Conservation (phyloP, 2,329 filamentous ascomycete genomes). For the Colletotrichum phormii region DNA sequence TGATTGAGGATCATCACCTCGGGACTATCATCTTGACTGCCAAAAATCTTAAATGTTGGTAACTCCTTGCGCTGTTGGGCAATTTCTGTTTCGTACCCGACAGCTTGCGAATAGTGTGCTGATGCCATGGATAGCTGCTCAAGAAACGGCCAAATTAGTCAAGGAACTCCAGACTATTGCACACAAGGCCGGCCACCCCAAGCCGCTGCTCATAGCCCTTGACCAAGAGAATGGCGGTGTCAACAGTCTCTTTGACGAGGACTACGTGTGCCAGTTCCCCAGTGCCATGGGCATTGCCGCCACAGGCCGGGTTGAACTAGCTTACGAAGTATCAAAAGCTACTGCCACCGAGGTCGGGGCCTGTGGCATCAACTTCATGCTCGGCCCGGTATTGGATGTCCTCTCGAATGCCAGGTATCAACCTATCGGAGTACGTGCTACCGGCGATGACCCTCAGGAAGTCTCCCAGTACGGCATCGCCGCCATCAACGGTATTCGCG, state of each 20-base stretch:
- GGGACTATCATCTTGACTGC: constrained; percentile 88
- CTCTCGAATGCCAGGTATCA: constrained; percentile 93
- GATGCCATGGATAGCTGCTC: constrained; percentile 72
- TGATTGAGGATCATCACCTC: constrained; percentile 87
- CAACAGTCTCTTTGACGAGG: constrained; percentile 95
- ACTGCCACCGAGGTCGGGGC: constrained; percentile 93
- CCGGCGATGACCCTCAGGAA: constrained; percentile 93
- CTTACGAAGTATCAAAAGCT: constrained; percentile 91
- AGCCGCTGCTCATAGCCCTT: constrained; percentile 88
- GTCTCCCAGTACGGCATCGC: constrained; percentile 93
- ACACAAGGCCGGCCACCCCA: constrained; percentile 87
- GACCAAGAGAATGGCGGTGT: constrained; percentile 99
- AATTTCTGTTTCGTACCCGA: background rate
- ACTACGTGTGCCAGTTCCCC: constrained; percentile 95
- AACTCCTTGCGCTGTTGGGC: background rate
- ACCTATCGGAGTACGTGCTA: constrained; percentile 88
- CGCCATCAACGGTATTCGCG: constrained; percentile 91
- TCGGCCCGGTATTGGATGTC: constrained; percentile 93
- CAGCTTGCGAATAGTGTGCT: constrained; percentile 19
- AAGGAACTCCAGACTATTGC: constrained; percentile 94
- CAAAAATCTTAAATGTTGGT: constrained; percentile 85
- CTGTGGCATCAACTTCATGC: constrained; percentile 94
- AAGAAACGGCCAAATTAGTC: constrained; percentile 88
- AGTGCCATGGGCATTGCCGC: constrained; percentile 98
- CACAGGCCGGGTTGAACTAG: constrained; percentile 84